A percentile compares a stretch with the other conserved stretches of the same genome.
Conservation (phyloP, 768 basidiomycete species). For the Russula ochroleuca region DNA sequence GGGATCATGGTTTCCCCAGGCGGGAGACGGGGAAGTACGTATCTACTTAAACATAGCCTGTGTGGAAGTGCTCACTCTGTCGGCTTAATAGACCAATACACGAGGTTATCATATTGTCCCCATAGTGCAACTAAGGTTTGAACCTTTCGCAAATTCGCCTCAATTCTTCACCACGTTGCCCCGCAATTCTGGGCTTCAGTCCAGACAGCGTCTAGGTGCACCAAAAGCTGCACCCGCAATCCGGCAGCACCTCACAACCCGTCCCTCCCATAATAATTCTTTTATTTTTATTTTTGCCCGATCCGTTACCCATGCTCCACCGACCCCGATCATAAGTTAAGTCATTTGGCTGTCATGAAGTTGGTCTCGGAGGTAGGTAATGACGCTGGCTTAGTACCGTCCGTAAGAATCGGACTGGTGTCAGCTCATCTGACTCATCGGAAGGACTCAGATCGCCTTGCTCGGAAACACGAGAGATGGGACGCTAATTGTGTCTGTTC, state of each 20-base stretch:
- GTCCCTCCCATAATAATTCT: no score
- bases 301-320: no score
- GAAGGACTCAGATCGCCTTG: neutral
- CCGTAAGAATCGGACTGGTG: neutral
- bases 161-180: neutral
- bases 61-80: neutral
- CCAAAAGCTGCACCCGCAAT: no score
- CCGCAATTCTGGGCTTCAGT: no score
- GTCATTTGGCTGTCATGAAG: no score
- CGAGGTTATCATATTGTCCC: neutral
- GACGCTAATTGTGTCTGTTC: neutral
- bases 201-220: no score
- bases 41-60: neutral
- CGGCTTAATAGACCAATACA: neutral
- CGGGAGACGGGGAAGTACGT: neutral
- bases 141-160: neutral
- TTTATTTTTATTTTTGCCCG: no score
- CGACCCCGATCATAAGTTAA: no score
- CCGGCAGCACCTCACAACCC: no score
- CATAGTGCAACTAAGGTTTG: neutral
- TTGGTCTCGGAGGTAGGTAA: no score
- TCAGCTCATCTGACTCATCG: neutral
- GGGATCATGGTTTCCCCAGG: neutral
- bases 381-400: no score
- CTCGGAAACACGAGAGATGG: neutral